Conservation (phyloP, 805 yeast species). For the Cephaloascus fragrans region DNA sequence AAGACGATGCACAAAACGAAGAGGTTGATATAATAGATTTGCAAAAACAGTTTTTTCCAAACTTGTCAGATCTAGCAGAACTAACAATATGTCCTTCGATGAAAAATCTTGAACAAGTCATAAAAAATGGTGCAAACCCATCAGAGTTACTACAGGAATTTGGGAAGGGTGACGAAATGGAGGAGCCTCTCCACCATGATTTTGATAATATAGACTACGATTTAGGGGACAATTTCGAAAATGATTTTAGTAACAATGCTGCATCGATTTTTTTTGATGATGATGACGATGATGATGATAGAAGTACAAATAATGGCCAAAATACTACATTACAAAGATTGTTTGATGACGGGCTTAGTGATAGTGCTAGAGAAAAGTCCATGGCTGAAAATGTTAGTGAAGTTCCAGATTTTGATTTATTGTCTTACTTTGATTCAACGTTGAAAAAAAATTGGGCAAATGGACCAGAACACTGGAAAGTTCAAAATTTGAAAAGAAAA, state of each 20-base stretch:
- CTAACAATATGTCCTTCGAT: not conserved
- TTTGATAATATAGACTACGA: constrained; percentile 2
- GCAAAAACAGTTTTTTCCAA: constrained; percentile 4
- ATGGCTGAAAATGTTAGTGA: constrained; percentile 7
- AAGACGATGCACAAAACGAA: constrained; percentile 3
- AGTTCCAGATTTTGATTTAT: constrained; percentile 30
- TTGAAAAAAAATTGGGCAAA: constrained; percentile 30
- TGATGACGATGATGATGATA: not conserved
- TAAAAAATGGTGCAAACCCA: constrained; percentile 14
- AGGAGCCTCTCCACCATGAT: constrained; percentile 4
- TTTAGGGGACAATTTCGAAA: not conserved
- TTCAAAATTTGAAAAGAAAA: constrained; percentile 18
- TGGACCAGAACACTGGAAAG: constrained; percentile 36
- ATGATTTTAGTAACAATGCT: not conserved
- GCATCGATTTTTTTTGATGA: not conserved
- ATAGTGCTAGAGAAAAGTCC: not conserved
- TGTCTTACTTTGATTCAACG: constrained; percentile 35
- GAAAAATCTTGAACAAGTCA: constrained; percentile 4
- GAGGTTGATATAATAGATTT: not conserved
- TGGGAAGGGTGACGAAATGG: constrained; percentile 8
- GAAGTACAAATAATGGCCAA: constrained; percentile 9
- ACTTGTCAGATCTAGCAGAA: constrained; percentile 2
- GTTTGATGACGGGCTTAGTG: constrained; percentile 15
- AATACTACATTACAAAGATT: constrained; percentile 17
- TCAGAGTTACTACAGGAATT: constrained; percentile 13